Evolutionary conservation across 148 eudicot species (phyloP).

Genomic region (Nyssa sinensis): DNA sequence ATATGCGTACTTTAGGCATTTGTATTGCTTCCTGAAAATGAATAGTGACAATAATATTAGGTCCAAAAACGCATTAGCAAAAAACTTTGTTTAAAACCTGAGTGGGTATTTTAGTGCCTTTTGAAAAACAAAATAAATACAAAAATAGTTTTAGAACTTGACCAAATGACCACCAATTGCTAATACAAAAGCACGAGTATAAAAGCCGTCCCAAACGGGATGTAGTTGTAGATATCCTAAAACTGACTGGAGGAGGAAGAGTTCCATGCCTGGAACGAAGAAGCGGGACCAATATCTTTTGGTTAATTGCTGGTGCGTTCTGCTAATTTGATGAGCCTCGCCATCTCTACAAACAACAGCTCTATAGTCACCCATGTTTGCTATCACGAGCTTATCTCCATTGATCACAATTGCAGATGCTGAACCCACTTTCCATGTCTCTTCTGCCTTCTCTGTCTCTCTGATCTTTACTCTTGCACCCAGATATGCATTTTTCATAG

Average conservation of each 20-base stretch:
- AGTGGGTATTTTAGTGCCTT: too few species aligned
- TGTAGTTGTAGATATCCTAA: background rate
- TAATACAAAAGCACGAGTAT: too few species aligned
- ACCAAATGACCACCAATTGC: too few species aligned
- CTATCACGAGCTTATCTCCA: constrained; percentile 67
- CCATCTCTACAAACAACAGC: constrained; percentile 77
- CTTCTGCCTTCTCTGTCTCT: constrained; percentile 30
- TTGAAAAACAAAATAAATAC: too few species aligned
- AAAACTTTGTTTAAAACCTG: too few species aligned
- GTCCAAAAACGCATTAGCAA: too few species aligned
- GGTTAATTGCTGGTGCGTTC: constrained; percentile 30
- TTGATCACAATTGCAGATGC: constrained; percentile 59
- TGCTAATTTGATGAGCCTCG: constrained; percentile 47
- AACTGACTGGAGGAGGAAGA: background rate
- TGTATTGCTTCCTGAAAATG: constrained; percentile 43
- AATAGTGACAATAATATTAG: background rate
- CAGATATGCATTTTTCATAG: constrained; percentile 56
- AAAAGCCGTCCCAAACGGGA: too few species aligned
- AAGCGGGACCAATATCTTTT: constrained; percentile 53
- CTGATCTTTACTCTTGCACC: constrained; percentile 35
- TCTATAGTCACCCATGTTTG: constrained; percentile 71
- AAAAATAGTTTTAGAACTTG: too few species aligned
- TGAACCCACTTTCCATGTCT: constrained; percentile 29
- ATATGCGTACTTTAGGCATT: constrained; percentile 39
- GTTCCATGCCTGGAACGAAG: constrained; percentile 44